Evolutionary conservation across 2,329 filamentous ascomycete genomes (phyloP).

Genomic region (Cytospora leucostoma): DNA sequence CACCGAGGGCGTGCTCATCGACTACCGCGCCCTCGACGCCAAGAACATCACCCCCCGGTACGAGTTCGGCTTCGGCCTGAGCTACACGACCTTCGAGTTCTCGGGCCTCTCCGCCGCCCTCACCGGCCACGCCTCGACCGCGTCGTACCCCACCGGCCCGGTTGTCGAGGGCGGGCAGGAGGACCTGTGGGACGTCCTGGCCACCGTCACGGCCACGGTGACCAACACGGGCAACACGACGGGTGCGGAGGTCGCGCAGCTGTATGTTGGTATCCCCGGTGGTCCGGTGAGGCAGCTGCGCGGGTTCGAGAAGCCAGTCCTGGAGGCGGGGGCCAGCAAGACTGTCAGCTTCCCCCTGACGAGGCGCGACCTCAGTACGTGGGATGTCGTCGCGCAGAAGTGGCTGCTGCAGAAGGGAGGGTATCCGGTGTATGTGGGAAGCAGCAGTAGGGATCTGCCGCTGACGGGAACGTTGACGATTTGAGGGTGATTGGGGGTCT

Average conservation of each 20-base stretch:
- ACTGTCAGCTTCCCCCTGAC: conserved; percentile 53
- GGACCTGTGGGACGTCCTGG: conserved; percentile 50
- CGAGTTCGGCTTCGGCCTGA: conserved; percentile 58
- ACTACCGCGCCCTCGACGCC: conserved; percentile 58
- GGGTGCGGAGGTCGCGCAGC: conserved; percentile 46
- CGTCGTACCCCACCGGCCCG: conserved; percentile 42
- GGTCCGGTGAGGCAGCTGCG: conserved; percentile 57
- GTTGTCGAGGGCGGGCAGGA: conserved; percentile 46
- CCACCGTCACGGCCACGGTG: conserved; percentile 39
- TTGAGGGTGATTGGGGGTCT: neutral
- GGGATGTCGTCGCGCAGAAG: conserved; percentile 59
- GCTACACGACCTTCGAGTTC: conserved; percentile 56
- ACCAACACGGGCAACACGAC: conserved; percentile 36
- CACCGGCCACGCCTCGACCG: conserved; percentile 32
- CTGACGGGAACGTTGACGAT: conserved; percentile 43
- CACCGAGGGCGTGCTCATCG: conserved; percentile 51
- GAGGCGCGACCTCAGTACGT: conserved; percentile 62
- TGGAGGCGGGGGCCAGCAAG: conserved; percentile 46
- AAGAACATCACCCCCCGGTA: conserved; percentile 50
- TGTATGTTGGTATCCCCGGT: conserved; percentile 47
- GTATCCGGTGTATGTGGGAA: conserved; percentile 46
- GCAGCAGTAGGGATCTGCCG: conserved; percentile 52
- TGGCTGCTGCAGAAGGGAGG: conserved; percentile 52
- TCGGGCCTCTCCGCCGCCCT: conserved; percentile 41
- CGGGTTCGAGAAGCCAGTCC: conserved; percentile 59